These are phyloP conservation scores for Uronychia setigera DNA, from an alignment of 73 alveolate genomes.

Conservation along the genomic window DNA sequence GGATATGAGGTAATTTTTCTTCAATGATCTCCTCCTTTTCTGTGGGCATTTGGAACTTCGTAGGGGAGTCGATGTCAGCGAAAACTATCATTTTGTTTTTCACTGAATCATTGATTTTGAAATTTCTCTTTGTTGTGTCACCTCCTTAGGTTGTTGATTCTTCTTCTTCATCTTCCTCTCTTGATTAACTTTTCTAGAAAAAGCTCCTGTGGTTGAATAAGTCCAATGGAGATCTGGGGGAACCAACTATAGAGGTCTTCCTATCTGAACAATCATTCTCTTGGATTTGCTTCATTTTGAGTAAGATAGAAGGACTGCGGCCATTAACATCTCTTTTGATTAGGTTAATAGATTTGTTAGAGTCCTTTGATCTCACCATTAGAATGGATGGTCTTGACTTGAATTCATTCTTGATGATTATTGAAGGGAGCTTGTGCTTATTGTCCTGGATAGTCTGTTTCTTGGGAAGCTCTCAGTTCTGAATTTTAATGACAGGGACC, in stretches of 20 bases:
- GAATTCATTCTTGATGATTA: neutral
- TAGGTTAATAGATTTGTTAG: neutral
- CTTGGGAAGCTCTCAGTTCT: too few relatives aligned
- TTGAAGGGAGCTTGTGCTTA: neutral
- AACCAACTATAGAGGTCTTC: neutral
- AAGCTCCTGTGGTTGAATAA: neutral
- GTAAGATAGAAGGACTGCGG: neutral
- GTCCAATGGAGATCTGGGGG: neutral
- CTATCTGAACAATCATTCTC: neutral
- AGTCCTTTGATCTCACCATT: neutral
- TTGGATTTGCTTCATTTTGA: neutral
- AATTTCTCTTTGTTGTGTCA: too few relatives aligned
- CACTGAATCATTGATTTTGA: too few relatives aligned
- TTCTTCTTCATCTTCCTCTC: too few relatives aligned
- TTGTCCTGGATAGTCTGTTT: neutral
- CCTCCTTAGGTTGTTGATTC: too few relatives aligned
- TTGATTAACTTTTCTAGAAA: neutral
- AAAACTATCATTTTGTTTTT: too few relatives aligned
- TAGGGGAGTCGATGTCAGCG: neutral
- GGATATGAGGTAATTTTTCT: neutral
- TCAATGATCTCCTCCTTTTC: neutral
- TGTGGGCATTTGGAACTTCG: neutral
- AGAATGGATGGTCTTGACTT: neutral
- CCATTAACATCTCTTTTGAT: neutral
- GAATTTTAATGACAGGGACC: neutral